A percentile compares a stretch with the other conserved stretches of the same genome.
These are phyloP conservation scores for Nicotiana obtusifolia DNA, from an alignment of 257 asterid species.

Conservation along the genomic window DNA sequence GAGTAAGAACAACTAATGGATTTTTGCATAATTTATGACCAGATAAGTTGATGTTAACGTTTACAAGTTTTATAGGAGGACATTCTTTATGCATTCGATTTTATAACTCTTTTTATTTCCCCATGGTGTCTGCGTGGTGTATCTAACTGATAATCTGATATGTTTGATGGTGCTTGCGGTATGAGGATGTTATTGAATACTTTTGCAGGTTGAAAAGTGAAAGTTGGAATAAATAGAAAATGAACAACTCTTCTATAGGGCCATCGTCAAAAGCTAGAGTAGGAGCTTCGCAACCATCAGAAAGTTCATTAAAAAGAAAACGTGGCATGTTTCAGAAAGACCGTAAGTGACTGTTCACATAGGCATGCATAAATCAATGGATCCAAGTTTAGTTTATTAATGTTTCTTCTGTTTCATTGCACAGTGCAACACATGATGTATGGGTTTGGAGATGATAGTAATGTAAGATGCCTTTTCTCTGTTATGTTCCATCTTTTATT, in stretches of 20 bases:
- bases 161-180: neutral
- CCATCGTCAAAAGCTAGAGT: conserved; percentile 55
- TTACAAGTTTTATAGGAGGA: neutral
- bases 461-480: conserved; percentile 38
- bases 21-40: neutral
- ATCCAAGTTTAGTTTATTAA: neutral
- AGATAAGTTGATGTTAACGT: neutral
- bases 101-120: neutral
- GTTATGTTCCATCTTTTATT: neutral
- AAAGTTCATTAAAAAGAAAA: conserved; percentile 70
- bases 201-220: conserved; percentile 3
- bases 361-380: neutral
- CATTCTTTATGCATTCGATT: neutral
- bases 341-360: conserved; percentile 37
- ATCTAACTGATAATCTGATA: neutral
- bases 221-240: conserved; percentile 25
- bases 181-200: neutral
- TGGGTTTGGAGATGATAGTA: conserved; percentile 84
- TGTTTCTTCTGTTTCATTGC: conserved; percentile 11
- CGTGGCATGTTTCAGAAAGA: conserved; percentile 97
- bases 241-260: conserved; percentile 52
- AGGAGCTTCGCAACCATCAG: conserved; percentile 68
- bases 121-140: neutral
- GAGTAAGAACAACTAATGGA: neutral
- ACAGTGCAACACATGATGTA: conserved; percentile 97